Evolutionary conservation across 495 filamentous ascomycete genomes (phyloP), one percentile per base, ranked within the genome.

Genomic region (Daldinia bambusicola): DNA sequence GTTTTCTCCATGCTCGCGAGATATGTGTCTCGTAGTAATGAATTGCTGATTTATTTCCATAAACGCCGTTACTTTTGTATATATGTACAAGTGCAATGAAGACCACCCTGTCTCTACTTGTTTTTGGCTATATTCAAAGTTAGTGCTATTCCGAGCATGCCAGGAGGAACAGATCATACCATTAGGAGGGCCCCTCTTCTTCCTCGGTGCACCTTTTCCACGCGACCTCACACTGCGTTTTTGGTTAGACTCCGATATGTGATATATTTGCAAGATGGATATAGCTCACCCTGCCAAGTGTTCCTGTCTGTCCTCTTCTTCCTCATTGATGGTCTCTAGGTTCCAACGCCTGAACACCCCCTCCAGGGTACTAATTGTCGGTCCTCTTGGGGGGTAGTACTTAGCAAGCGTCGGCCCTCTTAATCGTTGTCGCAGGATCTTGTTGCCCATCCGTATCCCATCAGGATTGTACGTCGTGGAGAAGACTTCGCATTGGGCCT

Each of bases 401-500:
- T 91, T 84, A 18, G 89, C 89, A 56, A 97, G 80, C 0, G 91
- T 74, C 22, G 93, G 91, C 7, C 95, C 95, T 69, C 85, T 87
- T 32, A 98, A 84, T 65, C 93, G 87, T 77, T 97, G 90, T 70
- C 94, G 90, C 43, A 99, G 84, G 72, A 98, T 83, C 76, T 93
- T 94, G 82, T 93, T 97, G 68, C 95, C 95, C 48, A 91, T 86
- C 70, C 95, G 91, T 61, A 90, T 78, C 66, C 89, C 80, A 31
- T 90, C 83, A 12, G 95, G 95, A 81, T 99, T 99, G 85, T 89
- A 98, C 52, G 92, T 97, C 30, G 89, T 89, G 53, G 88, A 89
- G 85, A 99, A 99, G 79, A 99, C 89, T 78, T 89, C 88, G 84
- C 92, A 96, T 89, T 93, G 93, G 71, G 88, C 87, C 95, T 97